Evolutionary conservation across 306 rosid genomes (phyloP), one percentile per base, ranked within the genome.

Genomic region (Trifolium repens): DNA sequence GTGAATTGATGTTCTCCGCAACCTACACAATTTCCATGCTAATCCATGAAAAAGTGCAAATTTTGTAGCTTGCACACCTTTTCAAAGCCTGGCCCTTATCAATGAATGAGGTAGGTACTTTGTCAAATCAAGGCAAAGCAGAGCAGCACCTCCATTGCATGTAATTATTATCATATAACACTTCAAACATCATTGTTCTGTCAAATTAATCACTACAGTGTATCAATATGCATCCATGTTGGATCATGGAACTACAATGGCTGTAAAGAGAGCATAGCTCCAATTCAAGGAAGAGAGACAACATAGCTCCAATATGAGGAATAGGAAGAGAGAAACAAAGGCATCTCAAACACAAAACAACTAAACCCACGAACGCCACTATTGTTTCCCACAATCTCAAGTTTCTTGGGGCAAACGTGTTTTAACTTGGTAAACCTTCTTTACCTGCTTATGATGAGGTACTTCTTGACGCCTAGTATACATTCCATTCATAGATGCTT

Each of bases 351-450:
- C 53, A 72, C 59, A 55, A 42, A 60, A 68, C 69, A 74, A 59
- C 60, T 55, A 74, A 73, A 76, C 59, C 73, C 74, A 49, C 72
- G 60, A 70, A 64, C 78, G 69, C 58, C 77, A 69, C 66, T 77
- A 82, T 34, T 67, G 90, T 71, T 75, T 80, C 72, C 82, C 75
- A 60, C 52, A 49, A 63, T 84, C 81, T 19, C 80, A 64, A 11
- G 57, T 66, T 67, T 83, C 91, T 83, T 74, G 89, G 35, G 82
- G 67, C 53, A 26, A 78, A 8, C 74, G 82, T 39, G 83, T 65
- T 84, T 88, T 89, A 60, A 81, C 89, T 80, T 77, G 96, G 85
- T 93, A 89, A 50, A 84, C 82, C 77, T 80, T 87, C 84, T 84
- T 91, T 73, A 46, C 62, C 65, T 67, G 88, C 85, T 80, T 90